These are phyloP conservation scores for Microglena sp. DNA, from an alignment of 139 green algal species.

Conservation along the genomic window DNA sequence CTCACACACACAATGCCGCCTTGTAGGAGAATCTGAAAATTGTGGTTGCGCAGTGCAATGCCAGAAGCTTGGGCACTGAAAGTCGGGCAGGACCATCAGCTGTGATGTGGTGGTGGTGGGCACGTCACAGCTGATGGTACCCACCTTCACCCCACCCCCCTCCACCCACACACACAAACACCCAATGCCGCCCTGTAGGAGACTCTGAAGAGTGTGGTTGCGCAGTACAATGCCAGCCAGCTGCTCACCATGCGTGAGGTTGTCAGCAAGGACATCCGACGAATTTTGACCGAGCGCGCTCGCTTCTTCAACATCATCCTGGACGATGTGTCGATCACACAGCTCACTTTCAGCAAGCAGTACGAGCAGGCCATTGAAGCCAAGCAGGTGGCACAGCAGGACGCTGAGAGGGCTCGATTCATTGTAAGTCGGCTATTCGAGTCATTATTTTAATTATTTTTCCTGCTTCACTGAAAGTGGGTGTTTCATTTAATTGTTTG, in stretches of 20 bases:
- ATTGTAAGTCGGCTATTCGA: slow-evolving; percentile 73
- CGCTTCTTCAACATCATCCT: slow-evolving; percentile 92
- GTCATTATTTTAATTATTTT: too few relatives aligned
- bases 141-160: not conserved
- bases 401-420: slow-evolving; percentile 95
- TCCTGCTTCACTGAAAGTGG: too few relatives aligned
- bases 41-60: too few relatives aligned
- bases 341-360: slow-evolving; percentile 92
- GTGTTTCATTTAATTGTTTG: not conserved
- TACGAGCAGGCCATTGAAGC: slow-evolving; percentile 94
- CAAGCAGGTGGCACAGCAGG: slow-evolving; percentile 97
- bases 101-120: too few relatives aligned
- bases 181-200: slow-evolving; percentile 46
- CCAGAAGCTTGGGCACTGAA: too few relatives aligned
- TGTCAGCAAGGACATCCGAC: slow-evolving; percentile 78
- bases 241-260: slow-evolving; percentile 94
- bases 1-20: too few relatives aligned
- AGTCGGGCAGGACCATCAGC: too few relatives aligned
- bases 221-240: slow-evolving; percentile 97
- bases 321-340: slow-evolving; percentile 98
- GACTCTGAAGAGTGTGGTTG: slow-evolving; percentile 94
- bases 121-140: too few relatives aligned
- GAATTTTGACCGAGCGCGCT: slow-evolving; percentile 83
- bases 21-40: too few relatives aligned
- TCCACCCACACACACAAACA: not conserved